Percentiles rank a stretch among this genome's conserved stretches.
Evolutionary conservation across 495 filamentous ascomycete species (phyloP).

Genomic region (Xylaria telfairii): DNA sequence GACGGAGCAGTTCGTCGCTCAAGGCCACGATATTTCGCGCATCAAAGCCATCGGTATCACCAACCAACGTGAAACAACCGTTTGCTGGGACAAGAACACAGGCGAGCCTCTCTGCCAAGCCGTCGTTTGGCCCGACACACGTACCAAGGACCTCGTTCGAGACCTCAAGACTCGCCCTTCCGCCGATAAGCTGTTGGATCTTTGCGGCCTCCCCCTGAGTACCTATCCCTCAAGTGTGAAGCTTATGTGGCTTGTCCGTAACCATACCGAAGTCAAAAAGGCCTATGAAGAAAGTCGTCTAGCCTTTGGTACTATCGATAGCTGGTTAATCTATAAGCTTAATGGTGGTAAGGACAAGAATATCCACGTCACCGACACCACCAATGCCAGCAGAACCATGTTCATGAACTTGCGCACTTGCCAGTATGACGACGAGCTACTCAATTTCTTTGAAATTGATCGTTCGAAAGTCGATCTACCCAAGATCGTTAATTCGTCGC

Average conservation of each 20-base stretch:
- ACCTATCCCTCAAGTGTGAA: constrained; percentile 95
- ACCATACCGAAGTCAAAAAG: constrained; percentile 72
- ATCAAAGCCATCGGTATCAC: constrained; percentile 92
- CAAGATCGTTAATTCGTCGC: constrained; percentile 85
- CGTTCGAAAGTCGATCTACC: constrained; percentile 76
- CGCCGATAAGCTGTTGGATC: constrained; percentile 71
- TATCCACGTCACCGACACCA: constrained; percentile 84
- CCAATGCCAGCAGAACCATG: constrained; percentile 95
- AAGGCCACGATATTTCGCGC: constrained; percentile 72
- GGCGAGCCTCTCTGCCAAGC: constrained; percentile 88
- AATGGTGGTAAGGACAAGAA: constrained; percentile 75
- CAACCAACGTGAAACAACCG: constrained; percentile 91
- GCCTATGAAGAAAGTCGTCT: constrained; percentile 83
- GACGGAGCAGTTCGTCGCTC: constrained; percentile 70
- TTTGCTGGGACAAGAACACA: constrained; percentile 89
- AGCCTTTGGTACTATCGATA: constrained; percentile 92
- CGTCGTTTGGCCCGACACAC: constrained; percentile 93
- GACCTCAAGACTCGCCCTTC: constrained; percentile 71
- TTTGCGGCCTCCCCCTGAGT: constrained; percentile 88
- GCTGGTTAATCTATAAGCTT: constrained; percentile 88
- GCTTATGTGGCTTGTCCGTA: constrained; percentile 81
- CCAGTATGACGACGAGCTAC: constrained; percentile 80
- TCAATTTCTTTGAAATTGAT: constrained; percentile 86
- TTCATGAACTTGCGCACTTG: constrained; percentile 92
- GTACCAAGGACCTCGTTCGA: constrained; percentile 80